phyloP scores from a whole-genome alignment of 495 filamentous ascomycete genomes.

The Platismatia glauca region DNA sequence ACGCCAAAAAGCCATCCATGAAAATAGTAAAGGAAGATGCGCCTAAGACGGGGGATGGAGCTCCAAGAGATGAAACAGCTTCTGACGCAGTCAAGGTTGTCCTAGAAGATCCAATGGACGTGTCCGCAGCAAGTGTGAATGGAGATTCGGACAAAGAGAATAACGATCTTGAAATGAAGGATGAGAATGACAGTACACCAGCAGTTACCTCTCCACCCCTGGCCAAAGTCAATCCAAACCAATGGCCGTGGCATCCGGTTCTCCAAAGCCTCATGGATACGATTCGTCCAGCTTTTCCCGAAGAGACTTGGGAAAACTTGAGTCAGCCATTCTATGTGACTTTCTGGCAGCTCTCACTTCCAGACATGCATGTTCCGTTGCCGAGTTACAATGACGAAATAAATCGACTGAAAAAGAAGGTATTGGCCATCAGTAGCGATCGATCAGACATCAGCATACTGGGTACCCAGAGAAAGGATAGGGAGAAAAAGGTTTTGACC shows the following conservation, averaged over 20 bases:
- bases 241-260: constrained; percentile 57
- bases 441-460: constrained; percentile 58
- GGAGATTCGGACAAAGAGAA: constrained; percentile 3
- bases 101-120: constrained; percentile 7
- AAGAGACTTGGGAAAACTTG: constrained; percentile 54
- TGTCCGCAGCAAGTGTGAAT: not conserved
- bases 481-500: constrained; percentile 49
- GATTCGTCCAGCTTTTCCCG: constrained; percentile 52
- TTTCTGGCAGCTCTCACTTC: constrained; percentile 84
- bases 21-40: constrained; percentile 21
- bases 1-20: constrained; percentile 14
- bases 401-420: constrained; percentile 49
- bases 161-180: not conserved
- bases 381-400: constrained; percentile 67
- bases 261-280: constrained; percentile 66
- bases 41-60: constrained; percentile 22
- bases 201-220: not conserved
- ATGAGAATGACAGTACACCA: constrained; percentile 3
- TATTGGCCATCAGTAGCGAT: constrained; percentile 56
- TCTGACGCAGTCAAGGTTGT: not conserved
- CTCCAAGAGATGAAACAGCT: constrained; percentile 5
- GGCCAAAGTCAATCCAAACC: not conserved
- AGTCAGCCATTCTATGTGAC: constrained; percentile 74
- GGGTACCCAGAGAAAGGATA: constrained; percentile 49
- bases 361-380: constrained; percentile 66